These are phyloP conservation scores for Inga laurina DNA, from an alignment of 306 rosid genomes.

Conservation along the genomic window DNA sequence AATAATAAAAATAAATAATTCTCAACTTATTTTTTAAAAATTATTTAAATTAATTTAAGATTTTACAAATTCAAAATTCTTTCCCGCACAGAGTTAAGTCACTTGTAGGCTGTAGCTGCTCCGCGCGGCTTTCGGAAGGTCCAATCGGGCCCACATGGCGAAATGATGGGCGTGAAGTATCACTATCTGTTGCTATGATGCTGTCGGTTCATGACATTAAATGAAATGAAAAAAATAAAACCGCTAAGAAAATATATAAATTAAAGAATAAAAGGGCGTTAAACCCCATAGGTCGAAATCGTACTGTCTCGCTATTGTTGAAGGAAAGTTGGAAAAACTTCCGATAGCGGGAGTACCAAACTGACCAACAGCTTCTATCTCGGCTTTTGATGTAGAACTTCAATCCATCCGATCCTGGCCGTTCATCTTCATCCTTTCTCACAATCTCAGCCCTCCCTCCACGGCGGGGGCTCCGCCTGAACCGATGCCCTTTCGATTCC, in stretches of 20 bases:
- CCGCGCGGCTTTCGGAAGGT: neutral
- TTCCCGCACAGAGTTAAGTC: no score
- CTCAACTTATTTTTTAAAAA: no score
- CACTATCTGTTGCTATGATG: neutral
- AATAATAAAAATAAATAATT: no score
- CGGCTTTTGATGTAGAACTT: neutral
- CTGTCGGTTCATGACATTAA: neutral
- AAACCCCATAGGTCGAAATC: neutral
- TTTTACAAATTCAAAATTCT: no score
- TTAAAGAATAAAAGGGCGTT: neutral
- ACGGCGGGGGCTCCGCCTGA: conserved; percentile 9
- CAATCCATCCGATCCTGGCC: neutral
- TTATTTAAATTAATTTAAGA: no score
- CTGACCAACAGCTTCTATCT: neutral
- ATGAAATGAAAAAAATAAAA: neutral
- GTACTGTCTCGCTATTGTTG: neutral
- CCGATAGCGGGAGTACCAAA: neutral
- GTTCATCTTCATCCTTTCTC: neutral
- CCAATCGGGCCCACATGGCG: neutral
- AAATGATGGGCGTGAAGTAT: neutral
- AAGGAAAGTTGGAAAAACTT: neutral
- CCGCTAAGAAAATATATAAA: neutral
- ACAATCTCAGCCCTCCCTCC: neutral
- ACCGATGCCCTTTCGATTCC: neutral
- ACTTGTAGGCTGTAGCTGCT: neutral